Evolutionary conservation across 2,329 filamentous ascomycete genomes (phyloP), one percentile per base, ranked within the genome.

Genomic region (Albophoma yamanashiensis): DNA sequence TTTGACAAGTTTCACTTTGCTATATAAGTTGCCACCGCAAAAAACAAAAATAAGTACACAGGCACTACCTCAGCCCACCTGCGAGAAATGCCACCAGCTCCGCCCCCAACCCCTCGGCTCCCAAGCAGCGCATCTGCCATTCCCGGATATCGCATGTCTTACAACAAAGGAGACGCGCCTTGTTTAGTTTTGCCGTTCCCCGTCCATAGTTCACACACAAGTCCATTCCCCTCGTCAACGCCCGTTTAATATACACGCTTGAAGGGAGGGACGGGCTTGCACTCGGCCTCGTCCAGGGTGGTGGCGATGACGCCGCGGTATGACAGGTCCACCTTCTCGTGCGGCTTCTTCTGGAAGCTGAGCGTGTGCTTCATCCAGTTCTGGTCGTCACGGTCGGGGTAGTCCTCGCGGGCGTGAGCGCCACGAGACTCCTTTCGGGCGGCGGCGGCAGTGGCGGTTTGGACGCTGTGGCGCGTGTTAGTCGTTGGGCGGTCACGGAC

Each of bases 361-460:
- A 99, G 84, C 55, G 91, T 96, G 84, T 99, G 94, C 88, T 97
- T 97, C 93, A 97, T 97, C 93, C 93, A 97, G 76, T 95, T 89
- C 76, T 87, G 82, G 73, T 99, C 94, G 73, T 97, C 91, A 80
- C 94, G 89, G 22, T 97, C 92, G 61, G 93, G 93, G 83, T 76
- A 97, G 74, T 99, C 94, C 81, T 99, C 94, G 67, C 94, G 89
- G 66, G 94, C 94, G 77, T 99, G 94, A 31, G 94, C 94, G 74
- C 94, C 94, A 79, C 94, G 90, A 60, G 92, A 96, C 79, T 99
- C 94, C 83, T 96, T 96, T 73, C 94, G 88, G 79, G 93, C 93
- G 61, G 92, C 91, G 64, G 94, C 94, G 39, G 92, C 85, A 68
- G 87, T 84, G 64, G 94, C 94, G 58, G 94, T 97, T 88, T 99